Evolutionary conservation across 768 basidiomycete genomes (phyloP).

Genomic region (Chlorophyllum brunneum): DNA sequence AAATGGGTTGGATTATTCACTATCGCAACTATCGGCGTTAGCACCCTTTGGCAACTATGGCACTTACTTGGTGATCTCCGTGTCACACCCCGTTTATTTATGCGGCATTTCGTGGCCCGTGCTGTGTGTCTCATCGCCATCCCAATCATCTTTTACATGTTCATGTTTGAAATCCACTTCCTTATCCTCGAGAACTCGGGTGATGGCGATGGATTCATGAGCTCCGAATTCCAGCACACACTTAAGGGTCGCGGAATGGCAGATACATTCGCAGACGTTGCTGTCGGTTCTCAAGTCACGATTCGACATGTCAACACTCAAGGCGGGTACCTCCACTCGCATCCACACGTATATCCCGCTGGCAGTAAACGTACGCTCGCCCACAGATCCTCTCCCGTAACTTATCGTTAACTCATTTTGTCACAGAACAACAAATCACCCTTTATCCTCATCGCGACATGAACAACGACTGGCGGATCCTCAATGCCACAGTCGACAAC

Average conservation of each 20-base stretch:
- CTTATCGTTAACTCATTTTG: neutral
- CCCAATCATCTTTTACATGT: constrained; percentile 89
- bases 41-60: constrained; percentile 88
- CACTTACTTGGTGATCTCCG: constrained; percentile 81
- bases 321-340: constrained; percentile 98
- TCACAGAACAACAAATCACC: constrained; percentile 92
- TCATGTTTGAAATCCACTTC: constrained; percentile 96
- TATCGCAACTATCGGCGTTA: constrained; percentile 87
- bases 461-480: constrained; percentile 92
- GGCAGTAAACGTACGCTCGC: constrained; percentile 75
- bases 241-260: constrained; percentile 85
- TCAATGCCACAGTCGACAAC: constrained; percentile 62
- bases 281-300: constrained; percentile 75
- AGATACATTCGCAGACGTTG: constrained; percentile 94
- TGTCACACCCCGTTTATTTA: constrained; percentile 70
- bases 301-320: constrained; percentile 95
- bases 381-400: neutral
- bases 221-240: constrained; percentile 97
- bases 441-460: constrained; percentile 97
- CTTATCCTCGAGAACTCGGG: constrained; percentile 83
- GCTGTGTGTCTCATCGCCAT: constrained; percentile 86
- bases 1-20: constrained; percentile 99
- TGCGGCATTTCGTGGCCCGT: constrained; percentile 83
- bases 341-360: constrained; percentile 82
- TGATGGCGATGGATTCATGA: constrained; percentile 99